These are phyloP conservation scores for Microbotryum violaceum DNA, from an alignment of 1,284 basidiomycete species.

Conservation along the genomic window DNA sequence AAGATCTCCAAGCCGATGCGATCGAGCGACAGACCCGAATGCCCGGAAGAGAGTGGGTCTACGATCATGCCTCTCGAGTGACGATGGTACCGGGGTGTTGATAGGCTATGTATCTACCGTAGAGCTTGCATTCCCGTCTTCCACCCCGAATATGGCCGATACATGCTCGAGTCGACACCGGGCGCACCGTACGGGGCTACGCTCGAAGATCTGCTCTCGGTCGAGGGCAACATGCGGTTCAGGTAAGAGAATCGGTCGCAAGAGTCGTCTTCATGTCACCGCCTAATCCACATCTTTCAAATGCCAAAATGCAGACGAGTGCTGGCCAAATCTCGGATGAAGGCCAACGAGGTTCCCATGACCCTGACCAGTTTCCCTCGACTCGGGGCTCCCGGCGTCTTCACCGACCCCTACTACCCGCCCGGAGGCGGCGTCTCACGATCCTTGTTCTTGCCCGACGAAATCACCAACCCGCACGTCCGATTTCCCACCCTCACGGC, in stretches of 20 bases:
- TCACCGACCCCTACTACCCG: constrained; percentile 81
- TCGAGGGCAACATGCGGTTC: constrained; percentile 91
- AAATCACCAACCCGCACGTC: constrained; percentile 93
- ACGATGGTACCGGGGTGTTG: not conserved
- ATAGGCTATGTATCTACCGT: constrained; percentile 5
- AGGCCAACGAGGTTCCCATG: constrained; percentile 77
- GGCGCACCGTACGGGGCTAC: constrained; percentile 86
- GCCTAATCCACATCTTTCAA: not conserved
- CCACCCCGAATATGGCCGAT: constrained; percentile 96
- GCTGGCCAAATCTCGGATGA: constrained; percentile 75
- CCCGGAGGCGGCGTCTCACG: constrained; percentile 74
- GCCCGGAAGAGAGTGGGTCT: constrained; percentile 10
- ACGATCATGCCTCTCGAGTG: no score
- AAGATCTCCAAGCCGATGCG: constrained; percentile 65
- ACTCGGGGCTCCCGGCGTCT: constrained; percentile 73
- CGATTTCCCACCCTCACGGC: constrained; percentile 95
- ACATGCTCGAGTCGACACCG: constrained; percentile 98
- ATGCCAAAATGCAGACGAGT: constrained; percentile 54
- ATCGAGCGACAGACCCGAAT: constrained; percentile 6
- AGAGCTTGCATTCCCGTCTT: constrained; percentile 80
- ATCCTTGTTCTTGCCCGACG: constrained; percentile 87
- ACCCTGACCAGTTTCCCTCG: constrained; percentile 94
- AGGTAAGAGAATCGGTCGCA: constrained; percentile 51
- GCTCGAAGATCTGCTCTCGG: constrained; percentile 73
- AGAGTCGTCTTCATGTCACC: constrained; percentile 18